Base-by-base conservation (phyloP, 2,329 filamentous ascomycete genomes). In the Colletotrichum filicis region DNA sequence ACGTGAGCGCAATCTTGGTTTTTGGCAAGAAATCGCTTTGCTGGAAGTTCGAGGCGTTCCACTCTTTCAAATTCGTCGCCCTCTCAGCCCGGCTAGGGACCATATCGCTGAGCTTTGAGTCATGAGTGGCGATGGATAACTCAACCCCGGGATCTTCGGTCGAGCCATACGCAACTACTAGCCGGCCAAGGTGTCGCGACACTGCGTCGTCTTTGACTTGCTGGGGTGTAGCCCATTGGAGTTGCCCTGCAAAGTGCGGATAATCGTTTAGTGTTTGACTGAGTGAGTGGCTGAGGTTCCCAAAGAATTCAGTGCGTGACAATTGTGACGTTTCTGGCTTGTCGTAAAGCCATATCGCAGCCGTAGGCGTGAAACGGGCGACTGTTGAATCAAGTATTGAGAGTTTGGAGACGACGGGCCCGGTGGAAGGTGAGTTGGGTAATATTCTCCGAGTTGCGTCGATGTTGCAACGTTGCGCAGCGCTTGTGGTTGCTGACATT, bases 311-410 rank as follows among this genome's bases (percentile, higher is more conserved):
- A 79, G 70, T 46, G 28, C 46, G 32, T 60, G 64, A 9, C 32
- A 59, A 19, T 42, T 30, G 12, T 4, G 24, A 11, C 55, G 35
- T 5, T 24, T 73, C 74, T 22, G 78, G 78, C 56, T 79, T 76
- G 42, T 85, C 78, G 68, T 80, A 87, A 8, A 86, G 80, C 85
- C 85, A 87, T 22, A 86, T 81, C 4, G 84, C 85, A 24, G 80
- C 82, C 8, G 83, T 83, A 5, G 80, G 74, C 1, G 80, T 66
- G 72, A 86, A 87, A 4, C 82, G 78, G 2, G 82, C 82, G 11
- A 83, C 82, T 0, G 82, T 83, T 2, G 83, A 83, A 77, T 87
- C 86, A 16, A 84, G 76, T 30, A 86, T 84, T 4, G 84, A 86
- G 0, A 86, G 76, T 24, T 66, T 66, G 1, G 71, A 57, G 4